Evolutionary conservation across 31 red algal genomes (phyloP).

Genomic region (Porphyra umbilicalis): DNA sequence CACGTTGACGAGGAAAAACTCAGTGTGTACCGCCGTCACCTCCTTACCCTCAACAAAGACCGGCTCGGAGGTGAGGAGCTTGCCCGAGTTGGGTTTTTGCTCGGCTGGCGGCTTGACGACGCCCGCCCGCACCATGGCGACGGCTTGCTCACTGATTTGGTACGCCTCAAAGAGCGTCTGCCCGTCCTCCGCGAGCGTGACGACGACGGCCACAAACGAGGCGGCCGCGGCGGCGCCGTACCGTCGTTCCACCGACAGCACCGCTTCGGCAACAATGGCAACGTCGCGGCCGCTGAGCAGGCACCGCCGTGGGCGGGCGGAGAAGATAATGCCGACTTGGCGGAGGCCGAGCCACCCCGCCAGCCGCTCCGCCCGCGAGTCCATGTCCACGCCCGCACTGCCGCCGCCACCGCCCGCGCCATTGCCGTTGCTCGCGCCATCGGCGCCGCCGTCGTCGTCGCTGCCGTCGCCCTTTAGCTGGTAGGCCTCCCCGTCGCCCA

Average conservation of each 20-base stretch:
- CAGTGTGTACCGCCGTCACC: slow-evolving; percentile 62
- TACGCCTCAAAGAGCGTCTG: slow-evolving; percentile 88
- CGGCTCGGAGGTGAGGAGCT: slow-evolving; percentile 70
- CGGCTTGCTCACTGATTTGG: slow-evolving; percentile 85
- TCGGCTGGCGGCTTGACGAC: slow-evolving; percentile 62
- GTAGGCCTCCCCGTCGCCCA: slow-evolving; percentile 64
- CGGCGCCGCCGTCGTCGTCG: background rate
- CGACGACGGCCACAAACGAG: slow-evolving; percentile 80
- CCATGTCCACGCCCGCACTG: slow-evolving; percentile 39
- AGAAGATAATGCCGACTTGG: slow-evolving; percentile 83
- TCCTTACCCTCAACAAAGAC: slow-evolving; percentile 92
- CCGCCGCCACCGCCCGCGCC: slow-evolving; percentile 16
- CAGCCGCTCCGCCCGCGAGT: slow-evolving; percentile 39
- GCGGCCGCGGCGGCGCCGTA: slow-evolving; percentile 34
- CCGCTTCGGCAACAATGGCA: slow-evolving; percentile 33
- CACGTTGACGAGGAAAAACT: slow-evolving; percentile 93
- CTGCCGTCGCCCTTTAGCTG: background rate
- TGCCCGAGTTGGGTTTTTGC: slow-evolving; percentile 84
- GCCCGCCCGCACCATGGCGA: slow-evolving; percentile 66
- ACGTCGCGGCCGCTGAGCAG: slow-evolving; percentile 80
- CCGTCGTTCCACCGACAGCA: slow-evolving; percentile 12
- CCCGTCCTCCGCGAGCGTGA: slow-evolving; percentile 65
- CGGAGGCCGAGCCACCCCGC: slow-evolving; percentile 53
- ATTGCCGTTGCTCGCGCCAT: background rate
- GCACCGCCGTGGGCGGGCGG: slow-evolving; percentile 62